Evolutionary conservation across 768 basidiomycete genomes (phyloP), one percentile per base, ranked within the genome.

Genomic region (Kondoa malvinella): DNA sequence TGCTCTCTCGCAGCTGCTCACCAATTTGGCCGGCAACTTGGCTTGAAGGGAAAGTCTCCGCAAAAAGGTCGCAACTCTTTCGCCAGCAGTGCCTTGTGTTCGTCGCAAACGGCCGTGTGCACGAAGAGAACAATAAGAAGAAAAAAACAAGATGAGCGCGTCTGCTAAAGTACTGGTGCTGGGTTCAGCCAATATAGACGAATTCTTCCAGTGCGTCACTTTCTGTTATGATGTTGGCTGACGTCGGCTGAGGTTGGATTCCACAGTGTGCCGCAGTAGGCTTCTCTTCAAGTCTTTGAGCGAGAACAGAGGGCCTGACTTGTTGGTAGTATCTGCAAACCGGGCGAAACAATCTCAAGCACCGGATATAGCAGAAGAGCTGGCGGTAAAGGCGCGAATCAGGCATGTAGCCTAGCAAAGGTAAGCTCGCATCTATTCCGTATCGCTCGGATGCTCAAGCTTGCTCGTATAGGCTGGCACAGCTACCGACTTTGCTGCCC

Each of bases 351-450:
- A 8, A 77, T 80, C 62, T 75, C 78, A 1, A 78, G 78, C 0
- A 75, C 73, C 14, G 67, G 63, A 0, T 75, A 76, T 65, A 74
- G 75, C 1, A 71, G 76, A 3, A 71, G 76, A 40, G 74, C 78
- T 8, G 80, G 80, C 1, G 80, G 80, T 0, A 80, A 80, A 67
- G 80, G 80, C 15, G 79, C 79, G 4, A 80, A 80, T 67, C 78
- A 79, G 66, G 77, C 79, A n/a, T 75, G 74, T 33, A 74, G 79
- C 0, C 74, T 77, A 1, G 79, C 79, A 0, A 72, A 72, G 69
- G 72, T 71, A 25, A 12, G 67, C n/a, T n/a, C n/a, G n/a, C n/a
- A n/a, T n/a, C n/a, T n/a, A n/a, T 12, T 32, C 1, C 26, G 25
- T 40, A 4, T 8, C 3, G 29, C n/a, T 16, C 4, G 16, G 33